Evolutionary conservation across 371 early-diverging fungal species (phyloP).

Genomic region (Mortierella sp.): DNA sequence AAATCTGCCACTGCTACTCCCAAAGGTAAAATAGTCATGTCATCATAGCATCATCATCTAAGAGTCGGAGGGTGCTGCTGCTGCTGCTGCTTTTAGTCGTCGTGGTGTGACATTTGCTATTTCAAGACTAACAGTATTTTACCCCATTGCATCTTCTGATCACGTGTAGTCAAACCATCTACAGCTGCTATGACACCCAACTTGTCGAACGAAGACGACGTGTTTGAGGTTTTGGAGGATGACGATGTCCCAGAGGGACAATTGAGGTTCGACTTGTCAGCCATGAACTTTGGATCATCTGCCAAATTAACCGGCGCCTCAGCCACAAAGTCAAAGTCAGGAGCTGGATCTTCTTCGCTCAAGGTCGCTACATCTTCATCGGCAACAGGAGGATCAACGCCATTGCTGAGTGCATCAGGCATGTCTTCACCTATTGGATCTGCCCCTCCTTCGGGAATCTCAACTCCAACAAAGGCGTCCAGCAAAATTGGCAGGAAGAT

Average conservation of each 20-base stretch:
- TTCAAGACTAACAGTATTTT: not conserved
- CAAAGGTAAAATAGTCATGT: conserved; percentile 17
- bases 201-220: conserved; percentile 50
- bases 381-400: conserved; percentile 9
- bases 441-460: conserved; percentile 46
- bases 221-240: conserved; percentile 62
- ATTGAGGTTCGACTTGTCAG: conserved; percentile 64
- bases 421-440: conserved; percentile 37
- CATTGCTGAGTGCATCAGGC: conserved; percentile 22
- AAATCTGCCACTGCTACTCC: conserved; percentile 20
- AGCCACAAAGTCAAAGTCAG: not conserved
- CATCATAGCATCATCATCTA: too few relatives aligned
- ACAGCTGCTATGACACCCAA: conserved; percentile 13
- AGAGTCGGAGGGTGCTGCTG: too few relatives aligned
- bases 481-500: conserved; percentile 68
- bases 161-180: conserved; percentile 3
- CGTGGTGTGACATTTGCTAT: not conserved
- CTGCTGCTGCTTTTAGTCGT: too few relatives aligned
- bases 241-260: conserved; percentile 55
- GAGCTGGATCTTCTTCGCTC: conserved; percentile 5
- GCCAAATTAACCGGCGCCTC: not conserved
- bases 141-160: not conserved
- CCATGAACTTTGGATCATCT: conserved; percentile 60
- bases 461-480: conserved; percentile 59
- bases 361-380: conserved; percentile 7